phyloP scores from a whole-genome alignment of 495 filamentous ascomycete genomes.

The Aspergillus bertholletiae region DNA sequence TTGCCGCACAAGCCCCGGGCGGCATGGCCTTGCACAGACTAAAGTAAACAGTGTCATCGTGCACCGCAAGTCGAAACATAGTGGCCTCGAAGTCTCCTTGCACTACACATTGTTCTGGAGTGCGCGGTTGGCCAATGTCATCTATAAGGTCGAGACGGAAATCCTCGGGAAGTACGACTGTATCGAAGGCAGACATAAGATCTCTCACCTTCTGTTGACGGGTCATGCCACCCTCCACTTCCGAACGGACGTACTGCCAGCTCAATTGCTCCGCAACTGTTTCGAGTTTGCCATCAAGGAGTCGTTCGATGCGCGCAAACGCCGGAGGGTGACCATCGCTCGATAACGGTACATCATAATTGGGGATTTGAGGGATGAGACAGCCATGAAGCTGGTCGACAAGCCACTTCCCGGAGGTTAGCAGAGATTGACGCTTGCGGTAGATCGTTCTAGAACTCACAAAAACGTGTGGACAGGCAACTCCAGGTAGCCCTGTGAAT shows the following conservation, averaged over 20 bases:
- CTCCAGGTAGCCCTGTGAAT: slow-evolving; percentile 26
- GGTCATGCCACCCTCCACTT: slow-evolving; percentile 30
- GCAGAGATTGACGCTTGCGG: background rate
- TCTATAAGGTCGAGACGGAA: slow-evolving; percentile 39
- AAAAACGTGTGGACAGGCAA: slow-evolving; percentile 46
- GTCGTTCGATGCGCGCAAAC: slow-evolving; percentile 31
- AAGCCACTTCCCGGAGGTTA: slow-evolving; percentile 33
- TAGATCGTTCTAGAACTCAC: slow-evolving; percentile 21
- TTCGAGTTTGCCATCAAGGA: slow-evolving; percentile 36
- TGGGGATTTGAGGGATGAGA: slow-evolving; percentile 23
- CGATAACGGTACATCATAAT: slow-evolving; percentile 27
- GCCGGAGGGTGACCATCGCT: slow-evolving; percentile 32
- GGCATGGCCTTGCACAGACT: slow-evolving; percentile 48
- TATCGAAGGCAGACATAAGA: slow-evolving; percentile 48
- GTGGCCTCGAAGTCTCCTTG: slow-evolving; percentile 50
- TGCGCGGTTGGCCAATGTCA: slow-evolving; percentile 19
- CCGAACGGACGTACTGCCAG: slow-evolving; percentile 34
- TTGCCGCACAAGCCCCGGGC: slow-evolving; percentile 40
- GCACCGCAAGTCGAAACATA: slow-evolving; percentile 47
- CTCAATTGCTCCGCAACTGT: slow-evolving; percentile 33
- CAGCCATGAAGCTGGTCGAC: slow-evolving; percentile 41
- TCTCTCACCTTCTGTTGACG: slow-evolving; percentile 43
- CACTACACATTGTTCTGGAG: slow-evolving; percentile 43
- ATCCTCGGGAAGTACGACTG: slow-evolving; percentile 41
- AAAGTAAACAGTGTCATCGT: slow-evolving; percentile 42